Conservation (phyloP, 371 early-diverging fungal species). For the Mortierella sp. region DNA sequence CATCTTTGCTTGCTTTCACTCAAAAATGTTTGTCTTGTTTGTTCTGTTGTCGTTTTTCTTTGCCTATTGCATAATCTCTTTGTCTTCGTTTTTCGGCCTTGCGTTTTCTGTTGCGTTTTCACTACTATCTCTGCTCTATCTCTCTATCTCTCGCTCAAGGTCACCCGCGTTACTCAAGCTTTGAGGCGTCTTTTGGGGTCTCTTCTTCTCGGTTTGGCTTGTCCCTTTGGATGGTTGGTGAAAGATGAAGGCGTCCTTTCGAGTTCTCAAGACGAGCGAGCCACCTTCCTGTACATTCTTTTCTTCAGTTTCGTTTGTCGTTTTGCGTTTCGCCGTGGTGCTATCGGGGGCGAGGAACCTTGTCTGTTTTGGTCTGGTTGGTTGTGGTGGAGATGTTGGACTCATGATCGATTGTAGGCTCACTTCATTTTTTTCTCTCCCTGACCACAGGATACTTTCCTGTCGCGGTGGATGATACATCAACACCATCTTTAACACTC, state of each 20-base stretch:
- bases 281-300: neutral
- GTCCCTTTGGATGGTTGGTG: neutral
- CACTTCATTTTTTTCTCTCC: neutral
- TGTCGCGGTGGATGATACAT: no score
- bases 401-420: neutral
- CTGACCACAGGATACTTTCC: neutral
- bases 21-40: slow-evolving; percentile 1
- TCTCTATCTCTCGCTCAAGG: neutral
- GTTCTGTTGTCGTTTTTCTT: neutral
- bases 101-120: neutral
- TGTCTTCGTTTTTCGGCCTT: neutral
- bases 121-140: neutral
- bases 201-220: neutral
- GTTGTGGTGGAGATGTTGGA: neutral
- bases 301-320: neutral
- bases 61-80: neutral
- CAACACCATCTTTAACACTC: no score
- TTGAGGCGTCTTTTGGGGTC: neutral
- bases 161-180: neutral
- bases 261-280: neutral
- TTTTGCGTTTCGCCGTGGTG: no score
- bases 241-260: neutral
- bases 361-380: neutral
- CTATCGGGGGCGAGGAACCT: no score
- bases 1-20: neutral